These are phyloP conservation scores for Aspergillus affinis DNA, from an alignment of 495 filamentous ascomycete species.

Conservation along the genomic window DNA sequence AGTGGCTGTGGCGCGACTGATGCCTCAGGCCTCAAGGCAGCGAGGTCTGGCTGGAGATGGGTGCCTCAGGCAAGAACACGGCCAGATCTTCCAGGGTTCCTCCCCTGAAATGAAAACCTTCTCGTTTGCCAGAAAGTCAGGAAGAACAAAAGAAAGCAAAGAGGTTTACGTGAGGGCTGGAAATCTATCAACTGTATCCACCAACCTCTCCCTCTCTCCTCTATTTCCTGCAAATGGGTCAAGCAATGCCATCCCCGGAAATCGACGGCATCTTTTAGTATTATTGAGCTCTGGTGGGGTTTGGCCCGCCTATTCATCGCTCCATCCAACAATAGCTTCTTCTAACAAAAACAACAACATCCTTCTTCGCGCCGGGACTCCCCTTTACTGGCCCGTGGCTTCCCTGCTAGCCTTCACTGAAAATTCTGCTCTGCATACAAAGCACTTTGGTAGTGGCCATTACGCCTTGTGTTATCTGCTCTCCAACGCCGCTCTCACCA, in stretches of 20 bases:
- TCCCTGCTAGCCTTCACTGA: background rate
- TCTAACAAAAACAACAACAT: slow-evolving; percentile 1
- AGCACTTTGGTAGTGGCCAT: background rate
- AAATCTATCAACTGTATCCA: background rate
- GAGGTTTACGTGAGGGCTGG: too few species aligned
- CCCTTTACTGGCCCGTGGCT: background rate
- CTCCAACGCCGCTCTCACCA: background rate
- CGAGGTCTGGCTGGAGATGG: slow-evolving; percentile 22
- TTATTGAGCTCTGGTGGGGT: background rate
- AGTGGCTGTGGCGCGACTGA: slow-evolving; percentile 33
- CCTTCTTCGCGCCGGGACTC: background rate
- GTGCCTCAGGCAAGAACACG: background rate
- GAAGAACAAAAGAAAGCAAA: too few species aligned
- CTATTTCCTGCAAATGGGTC: background rate
- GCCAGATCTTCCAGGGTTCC: background rate
- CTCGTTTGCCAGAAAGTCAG: too few species aligned
- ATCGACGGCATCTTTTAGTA: background rate
- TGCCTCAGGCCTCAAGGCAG: slow-evolving; percentile 13
- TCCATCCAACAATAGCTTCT: slow-evolving; percentile 6
- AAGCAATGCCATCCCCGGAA: background rate
- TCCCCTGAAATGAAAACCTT: background rate
- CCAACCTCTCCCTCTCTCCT: background rate
- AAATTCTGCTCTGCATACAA: background rate
- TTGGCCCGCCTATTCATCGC: slow-evolving; percentile 6
- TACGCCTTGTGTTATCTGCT: background rate